phyloP scores from a whole-genome alignment of 192 early-diverging fungal species.

The Coemansia sp. region DNA sequence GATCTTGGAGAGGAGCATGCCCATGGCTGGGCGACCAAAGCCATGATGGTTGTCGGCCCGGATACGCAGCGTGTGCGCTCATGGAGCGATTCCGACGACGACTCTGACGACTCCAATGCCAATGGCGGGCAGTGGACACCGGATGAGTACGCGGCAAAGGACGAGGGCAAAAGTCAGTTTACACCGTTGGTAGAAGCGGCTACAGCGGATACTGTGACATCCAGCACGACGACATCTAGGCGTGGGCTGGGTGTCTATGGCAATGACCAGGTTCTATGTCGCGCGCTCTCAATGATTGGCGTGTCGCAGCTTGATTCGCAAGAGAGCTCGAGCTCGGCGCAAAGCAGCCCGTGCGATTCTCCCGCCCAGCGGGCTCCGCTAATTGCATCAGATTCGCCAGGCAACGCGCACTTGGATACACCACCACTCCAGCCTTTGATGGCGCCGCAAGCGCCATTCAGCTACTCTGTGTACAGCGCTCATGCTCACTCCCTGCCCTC shows the following conservation, averaged over 20 bases:
- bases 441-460: neutral
- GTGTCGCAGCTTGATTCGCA: constrained; percentile 34
- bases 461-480: constrained; percentile 19
- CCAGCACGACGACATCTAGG: neutral
- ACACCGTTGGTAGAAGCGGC: neutral
- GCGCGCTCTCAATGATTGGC: constrained; percentile 55
- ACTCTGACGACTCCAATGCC: neutral
- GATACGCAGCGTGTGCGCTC: neutral
- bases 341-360: neutral
- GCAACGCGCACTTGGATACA: neutral
- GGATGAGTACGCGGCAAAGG: neutral
- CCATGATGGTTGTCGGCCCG: constrained; percentile 10
- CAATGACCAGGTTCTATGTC: constrained; percentile 31
- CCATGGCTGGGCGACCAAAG: constrained; percentile 31
- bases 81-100: constrained; percentile 29
- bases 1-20: constrained; percentile 18
- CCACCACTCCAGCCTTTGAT: neutral
- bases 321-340: constrained; percentile 15
- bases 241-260: constrained; percentile 1
- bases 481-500: constrained; percentile 9
- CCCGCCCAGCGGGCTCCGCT: neutral
- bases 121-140: neutral
- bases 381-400: neutral
- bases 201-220: neutral
- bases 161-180: neutral